A percentile compares a stretch with the other conserved stretches of the same genome.
Evolutionary conservation across 2,329 filamentous ascomycete genomes (phyloP).

Genomic region (Claviceps africana): DNA sequence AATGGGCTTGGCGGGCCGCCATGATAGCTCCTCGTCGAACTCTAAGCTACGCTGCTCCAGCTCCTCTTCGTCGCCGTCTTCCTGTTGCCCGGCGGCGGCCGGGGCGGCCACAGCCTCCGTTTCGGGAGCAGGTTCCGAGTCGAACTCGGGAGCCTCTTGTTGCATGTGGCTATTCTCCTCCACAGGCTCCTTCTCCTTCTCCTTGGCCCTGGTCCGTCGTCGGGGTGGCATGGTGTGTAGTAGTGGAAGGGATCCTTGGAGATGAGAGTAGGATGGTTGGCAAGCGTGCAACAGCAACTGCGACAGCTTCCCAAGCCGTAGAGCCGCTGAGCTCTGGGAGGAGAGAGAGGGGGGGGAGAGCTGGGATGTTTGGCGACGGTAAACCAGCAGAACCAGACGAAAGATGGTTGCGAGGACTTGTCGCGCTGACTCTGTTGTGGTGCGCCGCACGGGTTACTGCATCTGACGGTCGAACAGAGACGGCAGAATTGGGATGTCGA

Average conservation of each 20-base stretch:
- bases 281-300: background rate
- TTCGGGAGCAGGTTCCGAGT: slow-evolving; percentile 4
- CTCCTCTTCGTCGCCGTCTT: slow-evolving; percentile 6
- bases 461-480: slow-evolving; percentile 9
- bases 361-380: too few relatives aligned
- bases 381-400: background rate
- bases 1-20: slow-evolving; percentile 85
- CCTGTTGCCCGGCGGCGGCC: slow-evolving; percentile 1
- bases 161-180: slow-evolving; percentile 13
- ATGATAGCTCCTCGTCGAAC: slow-evolving; percentile 79
- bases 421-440: slow-evolving; percentile 8
- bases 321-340: background rate
- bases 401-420: slow-evolving; percentile 5
- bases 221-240: slow-evolving; percentile 24
- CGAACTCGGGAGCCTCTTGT: slow-evolving; percentile 9
- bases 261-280: slow-evolving; percentile 4
- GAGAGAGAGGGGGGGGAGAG: background rate
- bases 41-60: slow-evolving; percentile 34
- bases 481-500: background rate
- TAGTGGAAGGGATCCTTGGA: background rate
- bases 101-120: slow-evolving; percentile 3
- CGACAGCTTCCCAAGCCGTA: slow-evolving; percentile 1
- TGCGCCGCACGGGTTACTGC: slow-evolving; percentile 11
- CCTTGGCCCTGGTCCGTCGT: slow-evolving; percentile 21
- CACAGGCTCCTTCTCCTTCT: slow-evolving; percentile 15